A percentile compares a stretch with the other conserved stretches of the same genome.
These are phyloP conservation scores for Boletus vermiculosoides DNA, from an alignment of 768 basidiomycete genomes.

Conservation along the genomic window DNA sequence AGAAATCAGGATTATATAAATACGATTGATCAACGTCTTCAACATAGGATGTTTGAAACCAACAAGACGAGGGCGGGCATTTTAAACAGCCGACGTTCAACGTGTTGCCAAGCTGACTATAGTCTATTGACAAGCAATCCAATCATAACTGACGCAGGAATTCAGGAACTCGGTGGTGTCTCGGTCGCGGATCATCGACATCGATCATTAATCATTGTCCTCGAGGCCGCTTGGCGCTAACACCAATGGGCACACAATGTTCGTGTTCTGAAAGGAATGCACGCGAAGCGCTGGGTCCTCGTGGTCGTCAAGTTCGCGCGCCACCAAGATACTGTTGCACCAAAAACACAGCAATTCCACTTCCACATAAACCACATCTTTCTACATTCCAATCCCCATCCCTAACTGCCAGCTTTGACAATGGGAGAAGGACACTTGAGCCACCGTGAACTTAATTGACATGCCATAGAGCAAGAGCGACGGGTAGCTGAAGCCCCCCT, in stretches of 20 bases:
- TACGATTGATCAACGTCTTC: background rate
- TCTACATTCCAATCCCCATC: background rate
- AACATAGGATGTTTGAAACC: background rate
- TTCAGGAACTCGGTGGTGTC: background rate
- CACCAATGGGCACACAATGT: background rate
- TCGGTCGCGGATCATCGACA: conserved; percentile 1
- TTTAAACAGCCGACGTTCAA: too few relatives aligned
- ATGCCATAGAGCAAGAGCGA: conserved; percentile 20
- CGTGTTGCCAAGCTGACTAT: background rate
- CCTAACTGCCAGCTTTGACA: background rate
- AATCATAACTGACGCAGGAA: background rate
- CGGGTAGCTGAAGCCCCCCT: conserved; percentile 20
- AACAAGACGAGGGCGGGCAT: background rate
- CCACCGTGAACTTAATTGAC: conserved; percentile 25
- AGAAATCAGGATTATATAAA: conserved; percentile 10
- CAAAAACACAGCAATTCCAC: background rate
- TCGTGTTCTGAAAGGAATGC: background rate
- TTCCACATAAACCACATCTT: background rate
- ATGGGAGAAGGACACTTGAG: conserved; percentile 31
- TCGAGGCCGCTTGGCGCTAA: background rate
- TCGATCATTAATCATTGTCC: background rate
- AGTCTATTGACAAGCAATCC: background rate
- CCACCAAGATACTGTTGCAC: too few relatives aligned
- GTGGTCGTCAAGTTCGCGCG: background rate
- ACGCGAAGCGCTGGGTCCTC: background rate